phyloP scores from a whole-genome alignment of 106 monocot species.

The Apostasia shenzhenica region DNA sequence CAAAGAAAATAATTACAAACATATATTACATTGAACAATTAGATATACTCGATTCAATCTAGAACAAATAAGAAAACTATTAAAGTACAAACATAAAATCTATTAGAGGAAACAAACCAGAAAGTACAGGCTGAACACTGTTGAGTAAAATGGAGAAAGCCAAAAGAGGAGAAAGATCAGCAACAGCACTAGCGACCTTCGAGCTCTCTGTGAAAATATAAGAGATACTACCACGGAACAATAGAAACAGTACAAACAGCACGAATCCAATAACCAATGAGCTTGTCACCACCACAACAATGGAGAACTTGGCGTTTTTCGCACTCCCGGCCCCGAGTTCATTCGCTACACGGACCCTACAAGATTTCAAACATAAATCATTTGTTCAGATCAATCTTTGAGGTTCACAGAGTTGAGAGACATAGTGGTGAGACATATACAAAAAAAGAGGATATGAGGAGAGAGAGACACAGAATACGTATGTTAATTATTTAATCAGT shows the following conservation, averaged over 20 bases:
- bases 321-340: conserved; percentile 75
- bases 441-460: too few relatives aligned
- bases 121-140: conserved; percentile 76
- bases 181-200: conserved; percentile 45
- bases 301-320: conserved; percentile 47
- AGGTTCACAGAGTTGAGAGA: too few relatives aligned
- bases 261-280: conserved; percentile 40
- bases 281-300: conserved; percentile 22
- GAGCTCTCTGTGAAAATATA: conserved; percentile 49
- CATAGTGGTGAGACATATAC: too few relatives aligned
- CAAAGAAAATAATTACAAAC: too few relatives aligned
- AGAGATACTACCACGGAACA: conserved; percentile 37
- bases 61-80: too few relatives aligned
- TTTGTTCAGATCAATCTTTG: too few relatives aligned
- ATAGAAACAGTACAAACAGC: conserved; percentile 41
- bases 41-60: too few relatives aligned
- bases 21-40: too few relatives aligned
- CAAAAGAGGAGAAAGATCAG: conserved; percentile 58
- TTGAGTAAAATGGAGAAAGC: conserved; percentile 75
- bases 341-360: conserved; percentile 53
- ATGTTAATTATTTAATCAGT: too few relatives aligned
- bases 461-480: too few relatives aligned
- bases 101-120: conserved; percentile 25
- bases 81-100: not conserved
- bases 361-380: not conserved